Evolutionary conservation across 2,329 filamentous ascomycete genomes (phyloP), one percentile per base, ranked within the genome.

Genomic region (Colletotrichum chlorophyti): DNA sequence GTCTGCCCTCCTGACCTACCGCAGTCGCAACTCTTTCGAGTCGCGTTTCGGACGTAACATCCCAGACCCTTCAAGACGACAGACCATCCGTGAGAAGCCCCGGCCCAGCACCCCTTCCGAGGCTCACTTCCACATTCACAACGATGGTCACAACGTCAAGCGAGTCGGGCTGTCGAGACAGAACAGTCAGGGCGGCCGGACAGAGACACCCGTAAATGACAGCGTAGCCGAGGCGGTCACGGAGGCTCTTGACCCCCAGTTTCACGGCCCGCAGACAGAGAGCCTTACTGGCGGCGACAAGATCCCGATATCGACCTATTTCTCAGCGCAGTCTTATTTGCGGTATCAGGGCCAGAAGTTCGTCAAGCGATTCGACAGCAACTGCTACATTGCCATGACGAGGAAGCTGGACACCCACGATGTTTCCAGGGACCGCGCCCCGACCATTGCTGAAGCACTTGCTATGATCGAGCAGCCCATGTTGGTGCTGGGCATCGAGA

Each of bases 351-450:
- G 93, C 53, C 85, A 89, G 67, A 99, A 99, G 74, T 99, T 99
- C 68, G 95, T 98, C 67, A 93, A 91, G 73, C 90, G 95, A 9
- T 99, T 98, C 73, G 95, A 99, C 74, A 91, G 93, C 68, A 99
- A 99, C 74, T 99, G 95, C 78, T 99, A 99, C 78, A 98, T 99
- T 66, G 93, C 95, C 65, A 97, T 99, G 74, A 98, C 95, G 5
- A 90, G 95, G 68, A 99, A 99, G 75, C 85, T 99, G 14, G 95
- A 99, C 72, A 98, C 95, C 0, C 95, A 99, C 74, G 95, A 99
- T 71, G 87, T 99, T 23, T 96, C 93, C 12, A 86, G 93, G 37
- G 85, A 88, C 69, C 89, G 94, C 5, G 77, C 86, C n/a, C 66
- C 76, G 35, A 79, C 83, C 23, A 87, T 96, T 27, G 82, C 84